A percentile compares a stretch with the other conserved stretches of the same genome.
Evolutionary conservation across 768 basidiomycete genomes (phyloP).

Genomic region (Phaeotremella fagi): DNA sequence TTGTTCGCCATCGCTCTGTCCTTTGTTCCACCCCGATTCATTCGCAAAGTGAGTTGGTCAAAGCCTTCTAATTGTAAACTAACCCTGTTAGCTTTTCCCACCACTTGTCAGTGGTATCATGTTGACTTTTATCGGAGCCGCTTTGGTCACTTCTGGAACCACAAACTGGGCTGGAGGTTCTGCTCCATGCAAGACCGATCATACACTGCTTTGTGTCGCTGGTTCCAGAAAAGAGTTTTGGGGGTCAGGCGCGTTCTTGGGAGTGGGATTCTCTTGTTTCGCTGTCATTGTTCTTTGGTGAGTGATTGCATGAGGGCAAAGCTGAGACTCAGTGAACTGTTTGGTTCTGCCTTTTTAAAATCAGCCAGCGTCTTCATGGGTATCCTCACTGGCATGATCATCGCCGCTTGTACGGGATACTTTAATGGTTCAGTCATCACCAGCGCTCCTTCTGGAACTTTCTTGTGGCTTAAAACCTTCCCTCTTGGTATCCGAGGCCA

Average conservation of each 20-base stretch:
- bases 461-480: conserved; percentile 22
- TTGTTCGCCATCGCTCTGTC: conserved; percentile 23
- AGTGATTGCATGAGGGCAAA: neutral
- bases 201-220: conserved; percentile 16
- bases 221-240: conserved; percentile 7
- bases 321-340: conserved; percentile 13
- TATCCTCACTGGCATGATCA: conserved; percentile 23
- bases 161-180: conserved; percentile 32
- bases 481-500: conserved; percentile 14
- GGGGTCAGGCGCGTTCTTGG: conserved; percentile 21
- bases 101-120: conserved; percentile 25
- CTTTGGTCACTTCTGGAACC: conserved; percentile 19
- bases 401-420: conserved; percentile 24
- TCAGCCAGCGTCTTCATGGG: conserved; percentile 25
- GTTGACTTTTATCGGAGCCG: conserved; percentile 26
- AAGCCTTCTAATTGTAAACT: neutral
- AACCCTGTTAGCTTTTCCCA: conserved; percentile 8
- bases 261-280: conserved; percentile 26
- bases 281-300: conserved; percentile 16
- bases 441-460: conserved; percentile 15
- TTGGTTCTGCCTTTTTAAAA: conserved; percentile 28
- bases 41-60: conserved; percentile 15
- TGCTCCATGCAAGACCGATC: conserved; percentile 17
- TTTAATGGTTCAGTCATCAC: conserved; percentile 18
- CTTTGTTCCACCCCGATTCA: conserved; percentile 24